Conservation (phyloP, 2,329 filamentous ascomycete genomes). For the Aphanocladium album region DNA sequence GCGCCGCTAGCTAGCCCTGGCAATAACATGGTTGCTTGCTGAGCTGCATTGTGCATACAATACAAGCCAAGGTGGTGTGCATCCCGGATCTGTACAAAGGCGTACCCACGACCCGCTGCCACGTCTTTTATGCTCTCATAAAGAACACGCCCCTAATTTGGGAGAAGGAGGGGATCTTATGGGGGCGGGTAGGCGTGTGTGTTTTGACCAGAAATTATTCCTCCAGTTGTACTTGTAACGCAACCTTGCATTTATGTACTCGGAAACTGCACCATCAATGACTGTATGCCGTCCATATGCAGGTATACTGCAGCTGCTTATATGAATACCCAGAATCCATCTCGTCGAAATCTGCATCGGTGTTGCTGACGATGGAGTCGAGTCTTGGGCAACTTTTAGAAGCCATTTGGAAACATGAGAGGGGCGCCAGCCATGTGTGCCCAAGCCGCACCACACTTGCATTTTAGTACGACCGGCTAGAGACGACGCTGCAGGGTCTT, state of each 20-base stretch:
- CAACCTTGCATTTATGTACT: neutral
- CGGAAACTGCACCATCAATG: neutral
- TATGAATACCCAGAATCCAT: neutral
- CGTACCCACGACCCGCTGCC: conserved; percentile 12
- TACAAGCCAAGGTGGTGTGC: conserved; percentile 12
- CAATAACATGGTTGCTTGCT: conserved; percentile 22
- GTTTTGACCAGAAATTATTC: neutral
- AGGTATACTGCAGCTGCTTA: neutral
- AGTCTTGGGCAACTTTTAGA: neutral
- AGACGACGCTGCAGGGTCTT: conserved; percentile 23
- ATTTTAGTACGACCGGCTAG: conserved; percentile 9
- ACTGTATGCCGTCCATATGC: neutral
- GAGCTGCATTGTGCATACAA: conserved; percentile 17
- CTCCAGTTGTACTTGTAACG: conserved; percentile 1
- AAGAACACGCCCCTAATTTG: conserved; percentile 5
- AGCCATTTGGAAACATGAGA: neutral
- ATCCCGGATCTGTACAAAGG: conserved; percentile 11
- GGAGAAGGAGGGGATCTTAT: neutral
- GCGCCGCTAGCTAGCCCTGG: conserved; percentile 20
- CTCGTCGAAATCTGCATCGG: neutral
- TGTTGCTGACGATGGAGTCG: neutral
- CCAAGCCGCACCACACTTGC: conserved; percentile 10
- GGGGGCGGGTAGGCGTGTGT: neutral
- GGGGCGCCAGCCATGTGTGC: conserved; percentile 9
- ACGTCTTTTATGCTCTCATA: conserved; percentile 3